A percentile compares a stretch with the other conserved stretches of the same genome.
Evolutionary conservation across 345 rosid species (phyloP).

Genomic region (Salix udensis): DNA sequence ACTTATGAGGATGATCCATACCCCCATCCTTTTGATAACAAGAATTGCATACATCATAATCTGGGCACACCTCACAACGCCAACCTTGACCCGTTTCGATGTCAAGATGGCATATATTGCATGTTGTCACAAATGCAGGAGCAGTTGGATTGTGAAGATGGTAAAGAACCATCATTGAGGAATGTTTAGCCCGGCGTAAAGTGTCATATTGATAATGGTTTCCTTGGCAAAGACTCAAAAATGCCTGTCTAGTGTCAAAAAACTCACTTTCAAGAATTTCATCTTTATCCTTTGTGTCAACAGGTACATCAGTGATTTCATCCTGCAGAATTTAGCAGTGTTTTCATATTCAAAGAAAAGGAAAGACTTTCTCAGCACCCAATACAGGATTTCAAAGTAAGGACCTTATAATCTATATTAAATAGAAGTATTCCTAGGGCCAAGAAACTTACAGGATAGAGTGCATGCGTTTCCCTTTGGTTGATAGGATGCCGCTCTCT

Average conservation of each 20-base stretch:
- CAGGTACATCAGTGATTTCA: conserved; percentile 61
- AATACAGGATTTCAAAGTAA: neutral
- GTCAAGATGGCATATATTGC: conserved; percentile 80
- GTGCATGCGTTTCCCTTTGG: conserved; percentile 64
- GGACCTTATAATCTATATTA: neutral
- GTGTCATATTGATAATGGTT: conserved; percentile 99
- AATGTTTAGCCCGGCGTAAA: conserved; percentile 94
- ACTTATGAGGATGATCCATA: conserved; percentile 88
- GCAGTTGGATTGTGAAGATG: conserved; percentile 99
- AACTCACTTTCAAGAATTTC: conserved; percentile 97
- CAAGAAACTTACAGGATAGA: conserved; percentile 65
- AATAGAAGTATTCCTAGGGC: neutral
- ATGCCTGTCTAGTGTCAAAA: conserved; percentile 96
- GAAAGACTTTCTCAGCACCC: neutral
- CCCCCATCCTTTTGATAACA: conserved; percentile 81
- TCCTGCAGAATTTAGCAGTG: conserved; percentile 41
- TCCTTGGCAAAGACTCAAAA: conserved; percentile 97
- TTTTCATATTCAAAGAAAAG: conserved; percentile 13
- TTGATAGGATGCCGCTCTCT: conserved; percentile 81
- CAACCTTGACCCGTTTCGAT: conserved; percentile 98
- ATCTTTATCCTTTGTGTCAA: conserved; percentile 86
- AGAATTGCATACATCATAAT: conserved; percentile 85
- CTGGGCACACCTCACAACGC: conserved; percentile 97
- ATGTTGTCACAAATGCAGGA: conserved; percentile 94
- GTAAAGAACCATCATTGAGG: conserved; percentile 99